Percentiles rank a stretch among this genome's conserved stretches.
These are phyloP conservation scores for Pinus albicaulis DNA, from an alignment of 75 land plant species.

Conservation along the genomic window DNA sequence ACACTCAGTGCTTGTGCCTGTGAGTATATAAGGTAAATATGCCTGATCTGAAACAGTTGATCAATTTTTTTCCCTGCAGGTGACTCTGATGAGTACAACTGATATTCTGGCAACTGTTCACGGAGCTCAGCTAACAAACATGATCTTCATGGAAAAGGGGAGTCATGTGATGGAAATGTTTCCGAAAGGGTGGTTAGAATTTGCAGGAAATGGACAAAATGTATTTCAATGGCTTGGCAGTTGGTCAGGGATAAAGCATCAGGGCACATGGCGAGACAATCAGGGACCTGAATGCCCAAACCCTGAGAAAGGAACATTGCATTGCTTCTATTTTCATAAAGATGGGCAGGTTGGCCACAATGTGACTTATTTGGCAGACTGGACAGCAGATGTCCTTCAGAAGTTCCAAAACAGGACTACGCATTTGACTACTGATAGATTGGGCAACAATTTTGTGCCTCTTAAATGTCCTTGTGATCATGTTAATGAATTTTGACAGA, in stretches of 20 bases:
- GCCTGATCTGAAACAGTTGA: neutral
- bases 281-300: slow-evolving; percentile 50
- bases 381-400: slow-evolving; percentile 23
- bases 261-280: slow-evolving; percentile 72
- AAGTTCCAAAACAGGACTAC: slow-evolving; percentile 1
- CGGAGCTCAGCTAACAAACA: slow-evolving; percentile 82
- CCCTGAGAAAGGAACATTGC: slow-evolving; percentile 15
- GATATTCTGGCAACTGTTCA: slow-evolving; percentile 69
- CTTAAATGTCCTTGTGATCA: neutral
- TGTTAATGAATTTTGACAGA: neutral
- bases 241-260: slow-evolving; percentile 63
- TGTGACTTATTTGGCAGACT: slow-evolving; percentile 24
- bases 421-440: neutral
- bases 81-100: slow-evolving; percentile 61
- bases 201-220: slow-evolving; percentile 71
- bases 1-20: neutral
- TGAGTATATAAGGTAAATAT: neutral
- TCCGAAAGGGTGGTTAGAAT: slow-evolving; percentile 81
- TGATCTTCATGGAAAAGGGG: slow-evolving; percentile 72
- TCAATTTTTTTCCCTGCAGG: slow-evolving; percentile 30
- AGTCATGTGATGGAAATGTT: slow-evolving; percentile 84
- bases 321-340: slow-evolving; percentile 50
- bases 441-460: neutral
- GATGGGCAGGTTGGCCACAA: slow-evolving; percentile 35
- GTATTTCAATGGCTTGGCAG: slow-evolving; percentile 62